Evolutionary conservation across 306 rosid species (phyloP), one percentile per base, ranked within the genome.

Genomic region (Lupinus albus): DNA sequence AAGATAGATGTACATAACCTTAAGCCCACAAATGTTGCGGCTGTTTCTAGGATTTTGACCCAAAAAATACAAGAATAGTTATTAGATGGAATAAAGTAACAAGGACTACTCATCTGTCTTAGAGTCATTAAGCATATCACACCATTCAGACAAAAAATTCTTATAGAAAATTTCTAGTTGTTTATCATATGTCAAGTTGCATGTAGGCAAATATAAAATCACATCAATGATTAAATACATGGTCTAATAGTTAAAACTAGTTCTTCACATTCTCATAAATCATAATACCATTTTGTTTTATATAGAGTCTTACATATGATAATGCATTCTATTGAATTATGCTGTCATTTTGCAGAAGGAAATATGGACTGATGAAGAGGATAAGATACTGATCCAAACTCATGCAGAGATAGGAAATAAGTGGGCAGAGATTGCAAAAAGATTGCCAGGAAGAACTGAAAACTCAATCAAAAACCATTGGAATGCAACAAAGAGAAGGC

Each of bases 401-500:
- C 99, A 93, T 82, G 59, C 46, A 62, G 92, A 88, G 70, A 85
- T 93, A 51, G 99, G 99, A 54, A 93, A 93, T 65, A 93, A 93
- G 69, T 93, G 99, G 99, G 97, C 97, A 32, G 97, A 90, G 75
- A 93, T 93, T 21, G 99, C 97, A 0, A 93, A 90, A 79, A 86
- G 85, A 67, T 62, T 93, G 51, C 84, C 89, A 0, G 99, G 99
- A 67, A 93, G 99, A 74, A 90, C 97, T 4, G 99, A 93, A 17
- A 93, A 93, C 79, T 90, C 99, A 16, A 93, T 93, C 5, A 93
- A 93, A 70, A 93, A 93, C 79, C 99, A 93, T 15, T 93, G 99
- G 99, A 93, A 93, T 48, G 97, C 99, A 16, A 93, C 97, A 10
- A 93, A 90, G 72, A 86, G 99, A 80, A 85, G 97, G 47, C 97